A percentile compares a stretch with the other conserved stretches of the same genome.
Evolutionary conservation across 1,284 basidiomycete genomes (phyloP).

Genomic region (Hemileia vastatrix): DNA sequence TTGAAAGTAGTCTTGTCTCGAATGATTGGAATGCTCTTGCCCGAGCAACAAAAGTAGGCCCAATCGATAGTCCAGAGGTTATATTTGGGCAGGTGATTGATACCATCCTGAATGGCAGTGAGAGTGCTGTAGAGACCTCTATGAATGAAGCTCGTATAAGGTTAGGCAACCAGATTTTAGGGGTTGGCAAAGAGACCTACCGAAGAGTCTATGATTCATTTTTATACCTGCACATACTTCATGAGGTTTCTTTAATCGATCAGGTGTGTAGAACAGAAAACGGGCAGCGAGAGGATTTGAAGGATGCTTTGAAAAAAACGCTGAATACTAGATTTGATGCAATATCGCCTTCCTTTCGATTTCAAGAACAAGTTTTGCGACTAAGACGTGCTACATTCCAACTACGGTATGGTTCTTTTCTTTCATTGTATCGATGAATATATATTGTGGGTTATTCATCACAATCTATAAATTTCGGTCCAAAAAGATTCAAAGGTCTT

Average conservation of each 20-base stretch:
- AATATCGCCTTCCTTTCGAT: slow-evolving; percentile 83
- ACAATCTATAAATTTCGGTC: slow-evolving; percentile 41
- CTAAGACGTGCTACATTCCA: slow-evolving; percentile 78
- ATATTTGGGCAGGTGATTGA: slow-evolving; percentile 74
- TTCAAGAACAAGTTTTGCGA: slow-evolving; percentile 78
- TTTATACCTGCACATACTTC: slow-evolving; percentile 74
- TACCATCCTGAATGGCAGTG: slow-evolving; percentile 57
- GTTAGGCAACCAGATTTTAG: slow-evolving; percentile 70
- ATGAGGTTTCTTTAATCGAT: slow-evolving; percentile 76
- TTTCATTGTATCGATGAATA: slow-evolving; percentile 12
- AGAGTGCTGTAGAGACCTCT: slow-evolving; percentile 7
- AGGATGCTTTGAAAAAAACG: slow-evolving; percentile 47
- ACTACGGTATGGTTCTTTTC: slow-evolving; percentile 52
- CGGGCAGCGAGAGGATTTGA: slow-evolving; percentile 28
- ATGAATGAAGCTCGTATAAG: slow-evolving; percentile 23
- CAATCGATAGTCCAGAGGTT: slow-evolving; percentile 53
- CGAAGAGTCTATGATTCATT: slow-evolving; percentile 76
- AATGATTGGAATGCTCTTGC: slow-evolving; percentile 80
- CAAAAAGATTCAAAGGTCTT: no score
- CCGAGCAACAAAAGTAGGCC: slow-evolving; percentile 51
- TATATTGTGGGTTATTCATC: slow-evolving; percentile 26
- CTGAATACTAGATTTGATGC: slow-evolving; percentile 61
- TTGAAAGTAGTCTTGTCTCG: slow-evolving; percentile 91
- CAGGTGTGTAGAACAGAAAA: slow-evolving; percentile 40
- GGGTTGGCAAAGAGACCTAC: slow-evolving; percentile 70